Conservation (phyloP, 2,329 filamentous ascomycete species). For the Beauveria sp. region DNA sequence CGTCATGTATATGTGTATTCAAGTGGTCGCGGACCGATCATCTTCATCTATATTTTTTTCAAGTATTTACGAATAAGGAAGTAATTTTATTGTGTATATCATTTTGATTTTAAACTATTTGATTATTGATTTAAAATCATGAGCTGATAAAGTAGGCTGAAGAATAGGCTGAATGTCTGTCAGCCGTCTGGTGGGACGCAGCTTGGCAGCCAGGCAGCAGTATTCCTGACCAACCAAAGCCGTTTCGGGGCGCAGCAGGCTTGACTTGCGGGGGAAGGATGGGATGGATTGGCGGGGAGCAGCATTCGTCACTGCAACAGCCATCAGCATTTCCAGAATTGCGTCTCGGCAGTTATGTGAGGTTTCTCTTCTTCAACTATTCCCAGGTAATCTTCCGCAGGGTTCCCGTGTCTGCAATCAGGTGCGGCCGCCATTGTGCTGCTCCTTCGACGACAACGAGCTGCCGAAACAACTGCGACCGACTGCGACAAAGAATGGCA, state of each 20-base stretch:
- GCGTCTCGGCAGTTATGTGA: no score
- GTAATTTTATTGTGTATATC: no score
- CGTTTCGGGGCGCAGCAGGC: not conserved
- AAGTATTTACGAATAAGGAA: not conserved
- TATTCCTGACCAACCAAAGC: conserved; percentile 10
- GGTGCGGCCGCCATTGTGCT: not conserved
- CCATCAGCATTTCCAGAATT: no score
- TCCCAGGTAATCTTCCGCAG: not conserved
- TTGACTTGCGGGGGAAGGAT: not conserved
- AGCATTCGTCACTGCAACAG: not conserved
- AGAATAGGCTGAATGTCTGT: not conserved
- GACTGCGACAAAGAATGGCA: not conserved
- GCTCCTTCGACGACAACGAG: not conserved
- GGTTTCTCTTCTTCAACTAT: not conserved
- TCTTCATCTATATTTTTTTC: not conserved
- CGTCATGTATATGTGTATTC: not conserved
- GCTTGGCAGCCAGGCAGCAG: conserved; percentile 12
- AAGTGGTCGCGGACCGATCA: not conserved
- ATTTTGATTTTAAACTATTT: not conserved
- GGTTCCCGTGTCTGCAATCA: no score
- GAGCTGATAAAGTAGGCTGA: no score
- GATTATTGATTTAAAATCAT: no score
- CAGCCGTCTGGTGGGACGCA: not conserved
- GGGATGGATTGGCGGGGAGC: not conserved
- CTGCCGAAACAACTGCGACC: not conserved